Conservation (phyloP, 2,329 filamentous ascomycete species). For the Penicillium sp. region DNA sequence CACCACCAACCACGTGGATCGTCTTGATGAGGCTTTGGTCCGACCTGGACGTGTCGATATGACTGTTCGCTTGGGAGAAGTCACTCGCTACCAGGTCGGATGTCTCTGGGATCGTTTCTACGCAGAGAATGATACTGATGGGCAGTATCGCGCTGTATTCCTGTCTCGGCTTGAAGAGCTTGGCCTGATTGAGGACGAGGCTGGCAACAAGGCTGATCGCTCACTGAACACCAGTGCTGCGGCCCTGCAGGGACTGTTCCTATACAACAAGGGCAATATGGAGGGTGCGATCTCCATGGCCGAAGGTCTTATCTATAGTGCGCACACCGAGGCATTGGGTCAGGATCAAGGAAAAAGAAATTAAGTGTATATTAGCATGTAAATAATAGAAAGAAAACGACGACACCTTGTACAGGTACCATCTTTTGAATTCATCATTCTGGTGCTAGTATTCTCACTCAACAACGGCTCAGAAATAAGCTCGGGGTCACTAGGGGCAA, state of each 20-base stretch:
- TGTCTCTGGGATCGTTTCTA: conserved; percentile 97
- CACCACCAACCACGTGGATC: conserved; percentile 91
- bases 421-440: no score
- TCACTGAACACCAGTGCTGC: conserved; percentile 74
- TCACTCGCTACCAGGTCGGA: conserved; percentile 78
- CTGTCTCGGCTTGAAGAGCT: conserved; percentile 68
- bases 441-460: no score
- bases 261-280: conserved; percentile 92
- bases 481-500: conserved; percentile 18
- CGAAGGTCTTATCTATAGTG: conserved; percentile 47
- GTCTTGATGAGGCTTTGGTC: conserved; percentile 84
- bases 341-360: conserved; percentile 14
- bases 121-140: conserved; percentile 71
- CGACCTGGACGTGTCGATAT: conserved; percentile 91
- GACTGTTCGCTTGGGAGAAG: conserved; percentile 86
- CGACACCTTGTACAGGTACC: conserved; percentile 1
- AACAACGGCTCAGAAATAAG: background rate
- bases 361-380: conserved; percentile 27
- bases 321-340: conserved; percentile 33
- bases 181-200: conserved; percentile 65
- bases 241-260: conserved; percentile 87
- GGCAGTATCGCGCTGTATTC: conserved; percentile 67
- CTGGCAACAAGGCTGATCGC: conserved; percentile 49
- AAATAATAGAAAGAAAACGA: conserved; percentile 23
- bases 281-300: conserved; percentile 82